Conservation (phyloP, 352 stramenopile species). For the Blastocystis sp. region DNA sequence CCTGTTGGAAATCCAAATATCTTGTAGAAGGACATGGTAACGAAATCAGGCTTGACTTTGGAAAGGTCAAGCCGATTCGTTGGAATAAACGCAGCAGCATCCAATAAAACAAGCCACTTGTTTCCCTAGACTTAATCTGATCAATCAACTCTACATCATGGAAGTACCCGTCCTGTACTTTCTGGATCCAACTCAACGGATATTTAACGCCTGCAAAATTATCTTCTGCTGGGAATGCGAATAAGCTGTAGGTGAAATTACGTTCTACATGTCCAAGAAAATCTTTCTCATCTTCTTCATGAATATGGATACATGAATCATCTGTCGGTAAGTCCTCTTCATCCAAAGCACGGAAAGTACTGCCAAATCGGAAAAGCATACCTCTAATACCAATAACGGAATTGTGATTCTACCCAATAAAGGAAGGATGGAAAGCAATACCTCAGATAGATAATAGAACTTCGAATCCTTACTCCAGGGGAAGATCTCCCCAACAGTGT, state of each 20-base stretch:
- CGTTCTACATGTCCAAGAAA: neutral
- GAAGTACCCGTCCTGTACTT: conserved; percentile 71
- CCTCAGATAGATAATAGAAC: conserved; percentile 74
- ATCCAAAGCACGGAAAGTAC: conserved; percentile 70
- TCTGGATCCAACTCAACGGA: conserved; percentile 71
- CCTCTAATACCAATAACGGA: conserved; percentile 77
- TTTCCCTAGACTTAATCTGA: neutral
- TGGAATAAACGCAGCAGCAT: conserved; percentile 76
- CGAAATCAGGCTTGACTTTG: conserved; percentile 76
- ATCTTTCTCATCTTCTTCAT: neutral
- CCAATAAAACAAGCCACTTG: conserved; percentile 71
- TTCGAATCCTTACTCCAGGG: conserved; percentile 71
- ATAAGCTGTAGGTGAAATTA: conserved; percentile 72
- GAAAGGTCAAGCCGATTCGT: conserved; percentile 73
- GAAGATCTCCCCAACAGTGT: conserved; percentile 51
- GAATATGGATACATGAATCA: neutral
- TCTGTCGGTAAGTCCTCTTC: conserved; percentile 19
- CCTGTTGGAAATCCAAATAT: conserved; percentile 78
- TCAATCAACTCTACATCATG: conserved; percentile 63
- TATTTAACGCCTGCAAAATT: conserved; percentile 75
- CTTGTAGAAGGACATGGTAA: conserved; percentile 78
- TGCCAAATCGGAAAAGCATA: conserved; percentile 72
- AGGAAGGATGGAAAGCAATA: too few species aligned
- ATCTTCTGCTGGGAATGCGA: conserved; percentile 77
- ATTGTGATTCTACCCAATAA: conserved; percentile 73